Base-by-base conservation (phyloP, 2,329 filamentous ascomycete species). In the Hypoxylon sp. region DNA sequence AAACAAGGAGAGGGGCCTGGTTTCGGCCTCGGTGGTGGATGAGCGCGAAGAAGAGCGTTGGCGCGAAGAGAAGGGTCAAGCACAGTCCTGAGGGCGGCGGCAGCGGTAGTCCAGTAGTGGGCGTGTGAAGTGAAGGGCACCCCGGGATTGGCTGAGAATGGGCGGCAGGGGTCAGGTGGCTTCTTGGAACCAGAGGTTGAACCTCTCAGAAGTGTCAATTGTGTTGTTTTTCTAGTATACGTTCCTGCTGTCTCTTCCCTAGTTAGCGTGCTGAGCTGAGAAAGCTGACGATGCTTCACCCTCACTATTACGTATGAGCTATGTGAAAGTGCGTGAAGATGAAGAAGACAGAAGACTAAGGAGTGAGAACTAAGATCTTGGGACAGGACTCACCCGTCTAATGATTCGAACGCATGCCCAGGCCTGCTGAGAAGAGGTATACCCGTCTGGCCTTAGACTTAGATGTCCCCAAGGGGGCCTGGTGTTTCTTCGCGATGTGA, bases 81-180 rank as follows among this genome's bases (percentile, higher is more conserved):
- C 58, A 57, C 47, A 51, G 50, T 60, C 48, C 60, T n/a, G 13
- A 63, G 48, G 62, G 64, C 63, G 65, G 67, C 67, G 67, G 68
- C 62, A 68, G 63, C 56, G 57, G 63, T 67, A 65, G 63, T 43
- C 61, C 63, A 67, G 64, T 64, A 38, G 55, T 52, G 59, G 60
- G 48, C 52, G 65, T 54, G 65, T 50, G 51, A 62, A 51, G 49
- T 50, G 59, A 59, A 61, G 54, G 48, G 26, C 48, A 57, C 52
- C 57, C 41, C 52, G 51, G 64, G 63, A 70, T 68, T 70, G 67
- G 68, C 51, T 66, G 49, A 21, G 48, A 55, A 46, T 29, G 58
- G 47, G 49, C 63, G 58, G 58, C 60, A 69, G 62, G 59, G 56
- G 59, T 63, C 60, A 63, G 58, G 60, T 60, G 60, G 31, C 31